Percentiles rank a stretch among this genome's conserved stretches.
phyloP scores from a whole-genome alignment of 129 eudicot genomes.

The Sambucus nigra region DNA sequence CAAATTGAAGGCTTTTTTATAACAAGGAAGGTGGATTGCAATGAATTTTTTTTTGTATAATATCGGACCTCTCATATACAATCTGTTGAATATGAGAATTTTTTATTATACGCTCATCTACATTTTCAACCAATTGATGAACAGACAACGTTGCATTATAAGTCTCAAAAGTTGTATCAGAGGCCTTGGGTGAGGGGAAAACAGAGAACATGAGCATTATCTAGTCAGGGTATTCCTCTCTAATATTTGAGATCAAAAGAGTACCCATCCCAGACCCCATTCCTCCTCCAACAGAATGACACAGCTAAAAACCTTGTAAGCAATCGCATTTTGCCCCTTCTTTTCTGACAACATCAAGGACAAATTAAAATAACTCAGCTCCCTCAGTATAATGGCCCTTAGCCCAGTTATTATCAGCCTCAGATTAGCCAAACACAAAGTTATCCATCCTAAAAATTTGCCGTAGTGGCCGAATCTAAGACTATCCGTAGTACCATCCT shows the following conservation, averaged over 20 bases:
- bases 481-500: slow-evolving; percentile 43
- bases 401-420: slow-evolving; percentile 45
- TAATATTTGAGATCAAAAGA: no score
- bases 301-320: slow-evolving; percentile 37
- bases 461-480: slow-evolving; percentile 42
- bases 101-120: no score
- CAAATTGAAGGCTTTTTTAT: no score
- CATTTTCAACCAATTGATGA: no score
- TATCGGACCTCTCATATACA: no score
- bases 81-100: no score
- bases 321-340: slow-evolving; percentile 44
- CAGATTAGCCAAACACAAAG: slow-evolving; percentile 44
- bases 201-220: slow-evolving; percentile 31
- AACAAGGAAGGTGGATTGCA: no score
- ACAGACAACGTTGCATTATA: slow-evolving; percentile 36
- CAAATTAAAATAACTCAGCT: slow-evolving; percentile 41
- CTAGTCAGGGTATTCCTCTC: no score
- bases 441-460: slow-evolving; percentile 34
- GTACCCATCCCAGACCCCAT: no score
- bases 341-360: slow-evolving; percentile 41
- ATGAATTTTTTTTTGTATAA: no score
- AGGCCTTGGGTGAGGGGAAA: no score
- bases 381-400: slow-evolving; percentile 45
- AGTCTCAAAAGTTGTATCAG: slow-evolving; percentile 30
- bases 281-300: slow-evolving; percentile 35